Base-by-base conservation (phyloP, 768 basidiomycete genomes). In the Mycena albidolilacea region DNA sequence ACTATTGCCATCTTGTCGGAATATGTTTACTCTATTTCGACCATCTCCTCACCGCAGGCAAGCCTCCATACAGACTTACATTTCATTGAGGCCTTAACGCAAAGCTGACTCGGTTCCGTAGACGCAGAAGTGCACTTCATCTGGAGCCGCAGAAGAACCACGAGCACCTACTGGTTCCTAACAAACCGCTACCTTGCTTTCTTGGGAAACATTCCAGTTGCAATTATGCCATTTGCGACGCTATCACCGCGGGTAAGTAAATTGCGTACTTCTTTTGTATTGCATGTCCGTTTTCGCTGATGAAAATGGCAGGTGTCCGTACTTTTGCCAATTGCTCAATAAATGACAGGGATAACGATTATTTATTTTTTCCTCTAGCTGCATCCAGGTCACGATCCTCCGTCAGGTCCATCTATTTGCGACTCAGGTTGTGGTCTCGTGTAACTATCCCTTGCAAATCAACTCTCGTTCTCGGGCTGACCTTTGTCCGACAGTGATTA, bases 141-240 rank as follows among this genome's bases (percentile, higher is more conserved):
- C 10, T 90, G 89, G 89, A 79, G 79, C 65, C 80, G 82, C 1
- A 84, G 83, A 67, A 55, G 21, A 21, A 81, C 79, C 1, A 59
- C 73, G 9, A 84, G 86, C 63, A 80, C 86, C 3, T 82, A 83
- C 41, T 81, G 85, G 76, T 90, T 90, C 78, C 85, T 87, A 59
- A 55, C 87, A 43, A 88, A 88, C 70, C 86, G 89, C 6, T 90
- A 90, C 69, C 73, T 87, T 44, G 82, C 85, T 2, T 81, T 88
- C 62, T 77, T 86, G 50, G 84, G 83, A 39, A 84, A 83, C 63
- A 75, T 84, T 19, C 75, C 74, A 7, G 80, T 82, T 35, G 76
- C 78, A 7, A 67, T 81, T 21, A 73, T 84, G 43, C 80, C 75
- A 10, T 82, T 84, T 71, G 72, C 76, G 46, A 78, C 80, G 19